Evolutionary conservation across 805 yeast species (phyloP), one percentile per base, ranked within the genome.

Genomic region (Ogataea corticis): DNA sequence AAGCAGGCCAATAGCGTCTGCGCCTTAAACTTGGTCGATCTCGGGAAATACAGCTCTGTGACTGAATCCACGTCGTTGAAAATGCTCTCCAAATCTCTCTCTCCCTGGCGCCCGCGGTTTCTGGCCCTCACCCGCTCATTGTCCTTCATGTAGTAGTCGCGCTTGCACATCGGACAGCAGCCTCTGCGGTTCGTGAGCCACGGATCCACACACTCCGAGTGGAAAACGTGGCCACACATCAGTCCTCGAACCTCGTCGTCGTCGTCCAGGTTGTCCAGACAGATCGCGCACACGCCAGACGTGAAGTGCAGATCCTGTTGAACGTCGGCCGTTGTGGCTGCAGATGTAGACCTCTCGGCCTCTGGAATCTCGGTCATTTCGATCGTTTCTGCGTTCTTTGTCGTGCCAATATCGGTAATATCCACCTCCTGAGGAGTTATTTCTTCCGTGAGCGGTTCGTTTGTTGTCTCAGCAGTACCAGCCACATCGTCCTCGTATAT

Each of bases 201-300:
- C 2, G 91, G 91, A 51, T 84, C 89, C 42, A 88, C 74, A 65
- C 96, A 87, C 14, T 76, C 83, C 17, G 82, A 72, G 58, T 87
- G 96, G 73, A 82, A 87, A 2, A 84, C 89, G 64, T 87, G 96
- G 3, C 90, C 89, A 67, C 96, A 87, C 10, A 85, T 70, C 35
- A 88, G 71, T 0, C 88, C 88, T 40, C 96, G 76, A 2, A 87
- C 88, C 1, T 63, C 59, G 42, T 85, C 88, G 12, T 75, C 81
- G 40, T 76, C 76, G 51, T 79, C 85, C 44, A 84, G 72, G 4
- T 69, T 62, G 33, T 87, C 95, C 29, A 87, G 71, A 63, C 96
- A 87, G 52, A 87, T 83, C 11, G 92, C 90, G 70, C 96, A 87
- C 1, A 76, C 63, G 10, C 90, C 94, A 1, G 86, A 80, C 32